Conservation (phyloP, 192 early-diverging fungal species). For the Spizellomyces sp. region DNA sequence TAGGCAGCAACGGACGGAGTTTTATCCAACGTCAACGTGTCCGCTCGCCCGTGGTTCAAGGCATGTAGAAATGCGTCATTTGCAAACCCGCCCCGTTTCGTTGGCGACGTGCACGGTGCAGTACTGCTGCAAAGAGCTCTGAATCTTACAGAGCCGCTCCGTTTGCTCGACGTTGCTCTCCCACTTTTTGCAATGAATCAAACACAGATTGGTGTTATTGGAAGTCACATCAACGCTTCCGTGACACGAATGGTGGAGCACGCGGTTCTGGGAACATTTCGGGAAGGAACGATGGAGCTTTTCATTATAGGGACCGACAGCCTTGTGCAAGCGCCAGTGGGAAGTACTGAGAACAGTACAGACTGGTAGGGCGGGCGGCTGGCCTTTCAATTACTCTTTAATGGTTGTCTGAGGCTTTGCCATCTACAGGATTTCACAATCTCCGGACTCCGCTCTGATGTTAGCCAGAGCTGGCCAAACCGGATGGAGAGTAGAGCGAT, state of each 20-base stretch:
- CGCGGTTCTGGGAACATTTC: constrained; percentile 5
- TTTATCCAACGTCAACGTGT: background rate
- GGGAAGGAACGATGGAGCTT: constrained; percentile 3
- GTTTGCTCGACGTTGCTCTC: constrained; percentile 25
- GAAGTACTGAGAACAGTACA: too few relatives aligned
- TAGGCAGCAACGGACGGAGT: constrained; percentile 26
- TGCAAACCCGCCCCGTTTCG: constrained; percentile 7
- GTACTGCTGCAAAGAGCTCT: constrained; percentile 26
- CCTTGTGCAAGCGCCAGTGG: constrained; percentile 2
- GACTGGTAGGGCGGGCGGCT: too few relatives aligned
- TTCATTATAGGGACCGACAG: constrained; percentile 17
- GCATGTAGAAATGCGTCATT: constrained; percentile 8
- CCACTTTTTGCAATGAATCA: constrained; percentile 13
- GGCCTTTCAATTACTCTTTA: background rate
- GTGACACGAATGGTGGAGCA: constrained; percentile 7
- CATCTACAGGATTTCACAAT: background rate
- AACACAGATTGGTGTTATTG: constrained; percentile 16
- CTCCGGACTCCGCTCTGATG: background rate
- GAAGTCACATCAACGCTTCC: constrained; percentile 16
- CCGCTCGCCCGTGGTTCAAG: constrained; percentile 28
- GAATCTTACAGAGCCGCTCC: constrained; percentile 24
- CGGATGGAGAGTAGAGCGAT: constrained; percentile 12
- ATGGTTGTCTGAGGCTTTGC: background rate
- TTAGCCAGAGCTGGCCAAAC: constrained; percentile 4
- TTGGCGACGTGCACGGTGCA: constrained; percentile 32